phyloP scores from a whole-genome alignment of 2,329 filamentous ascomycete genomes.

The Ophiognomonia clavigignenti-juglandacearum region DNA sequence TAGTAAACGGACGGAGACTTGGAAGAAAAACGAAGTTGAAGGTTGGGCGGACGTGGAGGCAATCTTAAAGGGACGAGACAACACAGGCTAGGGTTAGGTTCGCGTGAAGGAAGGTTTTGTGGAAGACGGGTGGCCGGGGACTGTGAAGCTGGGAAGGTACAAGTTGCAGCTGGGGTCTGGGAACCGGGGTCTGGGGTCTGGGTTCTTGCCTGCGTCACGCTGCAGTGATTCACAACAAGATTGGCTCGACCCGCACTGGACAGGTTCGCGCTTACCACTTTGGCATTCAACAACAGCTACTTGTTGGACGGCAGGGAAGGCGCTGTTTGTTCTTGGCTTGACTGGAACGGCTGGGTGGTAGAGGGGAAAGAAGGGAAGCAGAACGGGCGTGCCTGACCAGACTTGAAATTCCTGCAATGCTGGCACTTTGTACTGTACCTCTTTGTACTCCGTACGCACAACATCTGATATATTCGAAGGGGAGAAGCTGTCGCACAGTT shows the following conservation, averaged over 20 bases:
- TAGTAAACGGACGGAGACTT: slow-evolving; percentile 6
- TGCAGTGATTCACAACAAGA: slow-evolving; percentile 11
- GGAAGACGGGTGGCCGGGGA: too few species aligned
- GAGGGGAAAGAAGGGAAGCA: too few species aligned
- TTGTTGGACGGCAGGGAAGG: neutral
- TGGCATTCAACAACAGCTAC: neutral
- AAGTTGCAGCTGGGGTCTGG: slow-evolving; percentile 1
- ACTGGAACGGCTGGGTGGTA: too few species aligned
- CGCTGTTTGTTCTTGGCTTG: neutral
- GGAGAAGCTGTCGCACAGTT: too few species aligned
- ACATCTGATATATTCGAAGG: too few species aligned
- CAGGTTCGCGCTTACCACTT: neutral
- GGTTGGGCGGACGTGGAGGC: neutral
- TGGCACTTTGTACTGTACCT: too few species aligned
- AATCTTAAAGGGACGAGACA: slow-evolving; percentile 10
- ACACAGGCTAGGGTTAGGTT: too few species aligned
- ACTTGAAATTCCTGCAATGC: too few species aligned
- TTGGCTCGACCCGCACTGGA: neutral
- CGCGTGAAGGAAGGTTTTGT: too few species aligned
- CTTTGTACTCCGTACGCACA: too few species aligned
- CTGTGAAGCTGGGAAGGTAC: too few species aligned
- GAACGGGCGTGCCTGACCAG: too few species aligned
- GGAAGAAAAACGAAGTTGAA: neutral
- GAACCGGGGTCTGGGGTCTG: slow-evolving; percentile 3
- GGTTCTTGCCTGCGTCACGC: slow-evolving; percentile 1